A percentile compares a stretch with the other conserved stretches of the same genome.
Conservation (phyloP, 176 grass and related monocot species). For the Oryza punctata region DNA sequence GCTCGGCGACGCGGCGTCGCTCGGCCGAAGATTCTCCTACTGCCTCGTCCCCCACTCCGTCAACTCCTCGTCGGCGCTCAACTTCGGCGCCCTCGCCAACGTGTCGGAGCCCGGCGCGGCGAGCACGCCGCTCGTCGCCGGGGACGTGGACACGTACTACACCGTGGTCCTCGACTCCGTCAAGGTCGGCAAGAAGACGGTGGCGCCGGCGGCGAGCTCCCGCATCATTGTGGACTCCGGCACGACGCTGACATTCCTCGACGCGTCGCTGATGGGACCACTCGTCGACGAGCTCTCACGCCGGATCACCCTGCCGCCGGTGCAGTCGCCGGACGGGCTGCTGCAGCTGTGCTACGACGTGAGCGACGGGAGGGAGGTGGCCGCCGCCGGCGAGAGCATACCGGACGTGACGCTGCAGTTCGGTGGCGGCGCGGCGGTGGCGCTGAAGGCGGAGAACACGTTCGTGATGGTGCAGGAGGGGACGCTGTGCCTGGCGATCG, state of each 20-base stretch:
- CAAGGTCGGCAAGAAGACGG: conserved; percentile 26
- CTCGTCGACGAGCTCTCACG: conserved; percentile 36
- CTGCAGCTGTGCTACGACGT: conserved; percentile 57
- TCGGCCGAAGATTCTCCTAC: conserved; percentile 67
- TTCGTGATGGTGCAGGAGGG: conserved; percentile 24
- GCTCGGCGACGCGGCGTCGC: conserved; percentile 2
- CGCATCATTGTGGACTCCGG: conserved; percentile 67
- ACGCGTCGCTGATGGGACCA: conserved; percentile 8
- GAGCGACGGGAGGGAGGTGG: not conserved
- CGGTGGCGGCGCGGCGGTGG: conserved; percentile 36
- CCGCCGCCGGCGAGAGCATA: not conserved
- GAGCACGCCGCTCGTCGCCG: conserved; percentile 35
- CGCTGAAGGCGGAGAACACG: conserved; percentile 41
- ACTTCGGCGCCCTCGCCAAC: conserved; percentile 56
- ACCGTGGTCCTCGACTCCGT: conserved; percentile 44
- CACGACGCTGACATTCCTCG: conserved; percentile 51
- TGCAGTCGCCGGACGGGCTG: conserved; percentile 28
- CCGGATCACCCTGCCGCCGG: conserved; percentile 28
- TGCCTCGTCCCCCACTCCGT: conserved; percentile 46
- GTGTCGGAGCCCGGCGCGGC: conserved; percentile 29
- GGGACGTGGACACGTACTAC: conserved; percentile 14
- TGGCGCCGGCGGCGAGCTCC: not conserved
- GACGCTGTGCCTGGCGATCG: conserved; percentile 45
- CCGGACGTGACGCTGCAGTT: conserved; percentile 54
- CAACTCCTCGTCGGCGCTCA: conserved; percentile 45